These are phyloP conservation scores for Macrolepiota fuliginosa DNA, from an alignment of 768 basidiomycete species.

Conservation along the genomic window DNA sequence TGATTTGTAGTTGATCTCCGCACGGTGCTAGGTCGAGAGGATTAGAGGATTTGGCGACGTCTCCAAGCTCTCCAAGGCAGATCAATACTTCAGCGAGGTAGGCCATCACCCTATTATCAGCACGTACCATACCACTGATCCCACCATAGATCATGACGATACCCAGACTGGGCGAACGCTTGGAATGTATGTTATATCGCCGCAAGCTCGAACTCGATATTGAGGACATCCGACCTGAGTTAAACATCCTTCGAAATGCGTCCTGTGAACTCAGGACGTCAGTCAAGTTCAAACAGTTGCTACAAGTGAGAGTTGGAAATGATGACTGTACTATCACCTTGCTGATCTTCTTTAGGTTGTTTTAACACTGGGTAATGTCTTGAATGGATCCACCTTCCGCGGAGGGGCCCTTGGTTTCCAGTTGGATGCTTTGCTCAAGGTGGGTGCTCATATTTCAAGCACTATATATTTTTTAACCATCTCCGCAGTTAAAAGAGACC, in stretches of 20 bases:
- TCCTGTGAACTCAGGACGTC: conserved; percentile 67
- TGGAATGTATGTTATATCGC: conserved; percentile 84
- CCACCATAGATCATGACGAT: conserved; percentile 66
- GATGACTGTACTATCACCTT: not conserved
- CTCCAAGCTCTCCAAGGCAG: conserved; percentile 74
- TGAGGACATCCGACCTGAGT: conserved; percentile 79
- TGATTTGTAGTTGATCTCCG: not conserved
- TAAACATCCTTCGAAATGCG: conserved; percentile 70
- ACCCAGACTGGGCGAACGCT: conserved; percentile 68
- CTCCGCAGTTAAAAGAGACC: conserved; percentile 72
- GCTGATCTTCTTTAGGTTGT: conserved; percentile 47
- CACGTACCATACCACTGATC: not conserved
- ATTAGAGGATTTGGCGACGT: conserved; percentile 72
- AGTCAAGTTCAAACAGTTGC: conserved; percentile 59
- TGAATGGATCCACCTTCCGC: conserved; percentile 82
- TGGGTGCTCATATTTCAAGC: conserved; percentile 24
- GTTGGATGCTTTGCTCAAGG: conserved; percentile 80
- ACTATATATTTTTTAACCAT: not conserved
- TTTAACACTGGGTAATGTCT: conserved; percentile 72
- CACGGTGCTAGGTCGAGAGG: conserved; percentile 45
- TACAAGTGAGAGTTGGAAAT: conserved; percentile 48
- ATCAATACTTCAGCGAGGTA: conserved; percentile 81
- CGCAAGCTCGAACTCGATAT: conserved; percentile 80
- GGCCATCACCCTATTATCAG: not conserved
- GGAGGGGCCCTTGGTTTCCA: conserved; percentile 86